These are phyloP conservation scores for Ettlia oleoabundans DNA, from an alignment of 139 green algal genomes.

Conservation along the genomic window DNA sequence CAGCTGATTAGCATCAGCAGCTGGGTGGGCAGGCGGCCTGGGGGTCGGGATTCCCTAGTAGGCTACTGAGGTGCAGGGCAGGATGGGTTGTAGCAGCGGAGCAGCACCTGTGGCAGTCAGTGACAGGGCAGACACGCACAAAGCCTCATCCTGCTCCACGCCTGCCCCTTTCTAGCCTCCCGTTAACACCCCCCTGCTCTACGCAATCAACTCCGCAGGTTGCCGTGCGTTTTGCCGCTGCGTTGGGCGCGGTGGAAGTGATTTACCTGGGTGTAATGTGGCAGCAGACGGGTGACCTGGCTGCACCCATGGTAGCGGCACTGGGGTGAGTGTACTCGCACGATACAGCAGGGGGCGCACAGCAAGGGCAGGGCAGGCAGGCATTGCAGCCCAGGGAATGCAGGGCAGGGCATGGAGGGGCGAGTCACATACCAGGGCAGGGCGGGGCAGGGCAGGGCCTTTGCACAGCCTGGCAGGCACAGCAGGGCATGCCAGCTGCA, in stretches of 20 bases:
- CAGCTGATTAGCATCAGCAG: not conserved
- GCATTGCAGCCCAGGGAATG: not conserved
- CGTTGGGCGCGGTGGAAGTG: slow-evolving; percentile 25
- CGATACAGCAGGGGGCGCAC: not conserved
- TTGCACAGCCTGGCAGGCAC: too few relatives aligned
- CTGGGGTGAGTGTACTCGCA: slow-evolving; percentile 26
- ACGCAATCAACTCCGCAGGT: not conserved
- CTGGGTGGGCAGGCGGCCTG: not conserved
- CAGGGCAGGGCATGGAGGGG: too few relatives aligned
- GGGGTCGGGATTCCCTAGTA: too few relatives aligned
- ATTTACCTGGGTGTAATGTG: slow-evolving; percentile 41
- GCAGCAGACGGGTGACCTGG: slow-evolving; percentile 41
- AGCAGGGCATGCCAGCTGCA: too few relatives aligned
- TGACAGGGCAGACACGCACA: not conserved
- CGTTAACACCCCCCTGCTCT: not conserved
- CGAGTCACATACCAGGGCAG: too few relatives aligned
- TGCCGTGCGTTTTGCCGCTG: slow-evolving; percentile 28
- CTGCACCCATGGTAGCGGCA: slow-evolving; percentile 38
- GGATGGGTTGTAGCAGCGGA: too few relatives aligned
- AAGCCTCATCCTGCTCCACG: not conserved
- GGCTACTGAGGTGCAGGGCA: too few relatives aligned
- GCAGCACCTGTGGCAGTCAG: too few relatives aligned
- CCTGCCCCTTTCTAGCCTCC: not conserved
- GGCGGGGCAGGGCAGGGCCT: too few relatives aligned
- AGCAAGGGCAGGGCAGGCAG: not conserved